phyloP scores from a whole-genome alignment of 2,329 filamentous ascomycete genomes.

The Phaeophleospora eucalypticola region DNA sequence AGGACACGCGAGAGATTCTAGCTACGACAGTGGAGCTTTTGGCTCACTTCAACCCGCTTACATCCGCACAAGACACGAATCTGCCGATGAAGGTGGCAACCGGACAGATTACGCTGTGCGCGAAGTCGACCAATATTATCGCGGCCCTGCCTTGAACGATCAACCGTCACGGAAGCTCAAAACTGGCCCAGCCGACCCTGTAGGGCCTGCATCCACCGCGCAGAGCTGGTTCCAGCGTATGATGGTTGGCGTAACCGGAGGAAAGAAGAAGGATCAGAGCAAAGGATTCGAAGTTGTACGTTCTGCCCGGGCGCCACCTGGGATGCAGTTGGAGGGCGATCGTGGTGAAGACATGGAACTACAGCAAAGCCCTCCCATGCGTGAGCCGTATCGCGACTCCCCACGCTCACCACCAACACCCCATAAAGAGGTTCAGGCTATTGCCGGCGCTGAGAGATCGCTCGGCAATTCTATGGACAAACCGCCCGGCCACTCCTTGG shows the following conservation, averaged over 20 bases:
- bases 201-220: conserved; percentile 82
- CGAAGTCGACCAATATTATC: conserved; percentile 95
- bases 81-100: conserved; percentile 42
- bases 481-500: conserved; percentile 1
- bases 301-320: conserved; percentile 74
- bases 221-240: conserved; percentile 82
- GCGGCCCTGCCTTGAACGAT: conserved; percentile 80
- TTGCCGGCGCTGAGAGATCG: conserved; percentile 17
- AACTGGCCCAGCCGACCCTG: conserved; percentile 92
- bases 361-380: conserved; percentile 31
- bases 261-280: conserved; percentile 78
- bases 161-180: conserved; percentile 78
- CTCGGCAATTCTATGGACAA: conserved; percentile 5
- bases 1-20: conserved; percentile 26
- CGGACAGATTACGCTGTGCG: conserved; percentile 79
- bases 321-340: conserved; percentile 59
- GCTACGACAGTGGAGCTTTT: conserved; percentile 37
- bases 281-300: conserved; percentile 97
- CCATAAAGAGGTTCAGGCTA: conserved; percentile 15
- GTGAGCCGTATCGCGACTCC: conserved; percentile 32
- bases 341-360: conserved; percentile 46
- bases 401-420: conserved; percentile 23
- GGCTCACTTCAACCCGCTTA: conserved; percentile 53
- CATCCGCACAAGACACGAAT: conserved; percentile 49
- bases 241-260: conserved; percentile 39